A percentile compares a stretch with the other conserved stretches of the same genome.
These are phyloP conservation scores for Cordyceps fumosorosea DNA, from an alignment of 2,329 filamentous ascomycete genomes.

Conservation along the genomic window DNA sequence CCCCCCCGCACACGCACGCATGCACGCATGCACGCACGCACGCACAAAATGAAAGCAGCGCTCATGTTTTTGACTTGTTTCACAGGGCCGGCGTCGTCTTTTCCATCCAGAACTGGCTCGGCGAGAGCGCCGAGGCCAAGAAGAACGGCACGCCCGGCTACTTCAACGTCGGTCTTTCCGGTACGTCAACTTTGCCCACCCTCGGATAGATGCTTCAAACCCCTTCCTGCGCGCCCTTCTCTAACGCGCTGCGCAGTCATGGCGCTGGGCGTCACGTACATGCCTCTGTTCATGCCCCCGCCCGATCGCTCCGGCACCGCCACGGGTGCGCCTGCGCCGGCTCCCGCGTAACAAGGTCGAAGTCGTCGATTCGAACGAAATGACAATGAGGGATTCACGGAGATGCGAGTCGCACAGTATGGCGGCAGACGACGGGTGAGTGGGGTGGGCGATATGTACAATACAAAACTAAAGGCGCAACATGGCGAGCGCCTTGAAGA, in stretches of 20 bases:
- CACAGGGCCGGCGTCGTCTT: slow-evolving; percentile 65
- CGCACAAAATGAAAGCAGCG: not conserved
- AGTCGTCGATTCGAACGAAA: not conserved
- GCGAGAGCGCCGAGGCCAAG: slow-evolving; percentile 62
- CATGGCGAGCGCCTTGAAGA: too few species aligned
- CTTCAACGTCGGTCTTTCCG: slow-evolving; percentile 72
- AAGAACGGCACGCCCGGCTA: slow-evolving; percentile 61
- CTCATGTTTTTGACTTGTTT: not conserved
- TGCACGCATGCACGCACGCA: too few species aligned
- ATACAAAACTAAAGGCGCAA: not conserved
- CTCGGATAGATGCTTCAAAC: too few species aligned
- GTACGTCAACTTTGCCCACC: slow-evolving; percentile 42
- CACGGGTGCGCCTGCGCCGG: slow-evolving; percentile 1
- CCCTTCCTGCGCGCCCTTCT: not conserved
- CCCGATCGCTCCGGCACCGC: slow-evolving; percentile 16
- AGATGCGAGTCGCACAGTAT: not conserved
- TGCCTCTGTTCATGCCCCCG: slow-evolving; percentile 44
- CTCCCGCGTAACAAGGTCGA: not conserved
- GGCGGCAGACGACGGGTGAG: not conserved
- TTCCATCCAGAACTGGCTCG: slow-evolving; percentile 69
- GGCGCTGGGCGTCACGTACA: slow-evolving; percentile 48
- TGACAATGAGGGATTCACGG: not conserved
- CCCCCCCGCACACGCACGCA: not conserved
- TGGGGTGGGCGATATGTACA: not conserved
- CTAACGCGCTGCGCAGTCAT: slow-evolving; percentile 36